Evolutionary conservation across 129 eudicot species (phyloP).

Genomic region (Helianthus tuberosus): DNA sequence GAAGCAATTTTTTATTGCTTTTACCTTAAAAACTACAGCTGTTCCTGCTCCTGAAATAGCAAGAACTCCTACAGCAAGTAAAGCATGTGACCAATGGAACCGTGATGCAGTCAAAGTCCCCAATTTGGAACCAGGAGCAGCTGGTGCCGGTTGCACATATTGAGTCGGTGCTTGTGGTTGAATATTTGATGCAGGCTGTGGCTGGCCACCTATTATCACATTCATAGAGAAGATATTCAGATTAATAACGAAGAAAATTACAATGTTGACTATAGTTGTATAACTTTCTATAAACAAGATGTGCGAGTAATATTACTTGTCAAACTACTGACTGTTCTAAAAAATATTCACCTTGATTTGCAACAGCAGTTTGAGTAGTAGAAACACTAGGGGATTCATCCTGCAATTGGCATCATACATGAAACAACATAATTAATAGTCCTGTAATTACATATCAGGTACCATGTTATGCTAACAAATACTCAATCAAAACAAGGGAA

Average conservation of each 20-base stretch:
- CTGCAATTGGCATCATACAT: conserved; percentile 41
- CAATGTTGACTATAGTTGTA: conserved; percentile 1
- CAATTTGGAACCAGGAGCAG: conserved; percentile 48
- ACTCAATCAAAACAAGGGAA: conserved; percentile 2
- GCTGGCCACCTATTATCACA: conserved; percentile 55
- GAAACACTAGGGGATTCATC: conserved; percentile 69
- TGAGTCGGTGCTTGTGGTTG: conserved; percentile 60
- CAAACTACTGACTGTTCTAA: conserved; percentile 7
- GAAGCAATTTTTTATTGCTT: background rate
- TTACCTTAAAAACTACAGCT: conserved; percentile 77
- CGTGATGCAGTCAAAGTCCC: conserved; percentile 44
- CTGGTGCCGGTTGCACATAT: conserved; percentile 56
- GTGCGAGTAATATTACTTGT: background rate
- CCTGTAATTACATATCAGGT: conserved; percentile 1
- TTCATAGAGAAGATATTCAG: conserved; percentile 9
- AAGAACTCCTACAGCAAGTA: conserved; percentile 80
- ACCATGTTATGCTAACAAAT: background rate
- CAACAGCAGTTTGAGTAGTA: conserved; percentile 55
- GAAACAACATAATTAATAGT: conserved; percentile 7
- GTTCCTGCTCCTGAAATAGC: conserved; percentile 96
- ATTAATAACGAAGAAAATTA: background rate
- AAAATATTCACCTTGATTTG: conserved; percentile 56
- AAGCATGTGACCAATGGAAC: conserved; percentile 84
- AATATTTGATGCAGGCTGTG: conserved; percentile 48
- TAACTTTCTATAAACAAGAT: conserved; percentile 7